Evolutionary conservation across 805 yeast genomes (phyloP), one percentile per base, ranked within the genome.

Genomic region (Wickerhamiella hasegawae): DNA sequence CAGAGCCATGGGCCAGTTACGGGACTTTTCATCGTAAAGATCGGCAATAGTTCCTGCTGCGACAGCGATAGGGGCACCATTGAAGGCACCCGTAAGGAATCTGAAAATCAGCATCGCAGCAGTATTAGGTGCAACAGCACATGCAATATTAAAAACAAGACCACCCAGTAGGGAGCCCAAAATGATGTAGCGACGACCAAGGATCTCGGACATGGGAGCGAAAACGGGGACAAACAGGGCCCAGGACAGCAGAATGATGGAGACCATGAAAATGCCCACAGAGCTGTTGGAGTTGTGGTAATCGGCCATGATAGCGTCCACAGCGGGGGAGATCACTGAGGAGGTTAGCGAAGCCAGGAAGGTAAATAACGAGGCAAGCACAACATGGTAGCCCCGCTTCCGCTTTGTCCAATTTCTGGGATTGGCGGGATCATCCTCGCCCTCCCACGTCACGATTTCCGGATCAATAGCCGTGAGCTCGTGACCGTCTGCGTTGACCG

Each of bases 1-100:
- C 6, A 69, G 53, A 1, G 76, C 70, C 59, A 74, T 57, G 1
- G 78, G 77, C 25, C 58, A 49, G 34, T 68, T 70, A 34, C 82
- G 61, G 23, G 66, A 61, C 32, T 58, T 49, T 40, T 66, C 69
- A 34, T 59, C 59, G 47, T 63, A 76, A 40, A 76, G 47, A 47
- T 76, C 84, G 15, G 78, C 72, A 28, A 76, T 54, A 5, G 71
- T 67, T 16, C 82, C 83, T 1, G 80, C 79, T 18, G 80, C 81
- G 8, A 74, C 74, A 31, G 74, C 71, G 24, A 76, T 55, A 2
- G 83, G 76, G 0, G 79, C 74, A 35, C 76, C 67, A 4, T 78
- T 80, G 34, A 73, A 71, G 14, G 68, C 51, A 3, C 84, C 84
- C 2, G 78, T 76, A 1, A 76, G 48, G 34, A 75, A 68, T 31